Evolutionary conservation across 1,284 basidiomycete genomes (phyloP), one percentile per base, ranked within the genome.

Genomic region (Cryptococcus jaspeensis): DNA sequence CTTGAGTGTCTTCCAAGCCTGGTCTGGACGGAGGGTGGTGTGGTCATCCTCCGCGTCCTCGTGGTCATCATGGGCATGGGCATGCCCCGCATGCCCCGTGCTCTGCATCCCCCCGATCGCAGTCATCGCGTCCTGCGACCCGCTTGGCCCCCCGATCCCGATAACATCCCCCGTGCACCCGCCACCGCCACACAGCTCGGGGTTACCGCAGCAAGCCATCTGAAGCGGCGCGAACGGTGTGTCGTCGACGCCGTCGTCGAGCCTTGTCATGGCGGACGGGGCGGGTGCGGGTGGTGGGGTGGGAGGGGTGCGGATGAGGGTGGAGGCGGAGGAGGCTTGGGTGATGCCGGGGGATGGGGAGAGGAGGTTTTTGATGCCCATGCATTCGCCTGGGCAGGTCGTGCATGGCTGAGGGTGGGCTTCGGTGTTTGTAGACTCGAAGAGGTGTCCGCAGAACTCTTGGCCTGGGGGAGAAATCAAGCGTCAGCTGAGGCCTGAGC

Each of bases 1-100:
- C 78, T 93, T 93, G 63, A 94, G 80, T 61, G 87, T 85, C 53
- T 83, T 85, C 91, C 91, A 94, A 5, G 90, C 91, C 58, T 88
- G 84, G 69, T 89, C 87, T 44, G 87, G 88, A 18, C 89, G 84
- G 50, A 94, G 88, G 9, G 84, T 87, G 55, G 87, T 66, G 25
- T 62, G 58, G 48, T 53, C 58, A 37, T 52, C 56, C 15, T 46
- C 55, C 20, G 51, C 39, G 15, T 51, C 46, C n/a, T 50, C 42
- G n/a, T 18, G 43, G 41, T 50, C 13, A 35, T 48, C n/a, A 9
- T 53, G 48, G 13, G 25, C 39, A 44, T 46, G 53, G 11, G 41
- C 12, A 43, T 55, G 49, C 2, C 44, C 45, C 36, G 46, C 40
- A 5, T 32, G 28, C 40, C 22, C 46, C 28, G 20, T 48, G 25